A percentile compares a stretch with the other conserved stretches of the same genome.
These are phyloP conservation scores for Fusarium sp. DNA, from an alignment of 2,329 filamentous ascomycete species.

Conservation along the genomic window DNA sequence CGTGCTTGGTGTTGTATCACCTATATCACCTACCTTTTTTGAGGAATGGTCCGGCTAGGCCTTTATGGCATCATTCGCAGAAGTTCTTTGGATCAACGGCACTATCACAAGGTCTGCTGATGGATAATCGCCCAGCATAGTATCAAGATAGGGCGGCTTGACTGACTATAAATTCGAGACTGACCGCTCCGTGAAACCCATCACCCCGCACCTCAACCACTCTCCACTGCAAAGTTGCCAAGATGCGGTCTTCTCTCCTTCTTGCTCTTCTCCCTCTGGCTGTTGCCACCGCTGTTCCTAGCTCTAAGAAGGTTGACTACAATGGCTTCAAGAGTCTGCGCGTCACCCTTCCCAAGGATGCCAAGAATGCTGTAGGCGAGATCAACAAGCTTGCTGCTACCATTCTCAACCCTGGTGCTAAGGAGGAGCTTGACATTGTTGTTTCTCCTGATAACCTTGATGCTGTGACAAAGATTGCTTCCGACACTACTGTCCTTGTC, in stretches of 20 bases:
- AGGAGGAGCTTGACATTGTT: slow-evolving; percentile 31
- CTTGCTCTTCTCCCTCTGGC: slow-evolving; percentile 30
- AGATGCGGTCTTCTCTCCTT: slow-evolving; percentile 23
- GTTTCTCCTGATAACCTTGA: slow-evolving; percentile 37
- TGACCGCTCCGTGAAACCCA: not conserved
- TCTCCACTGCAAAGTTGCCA: slow-evolving; percentile 14
- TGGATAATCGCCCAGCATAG: slow-evolving; percentile 3
- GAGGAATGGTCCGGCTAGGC: slow-evolving; percentile 14
- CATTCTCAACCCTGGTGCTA: slow-evolving; percentile 30
- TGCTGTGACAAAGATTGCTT: slow-evolving; percentile 28
- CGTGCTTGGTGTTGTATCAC: slow-evolving; percentile 37
- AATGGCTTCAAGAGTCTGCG: slow-evolving; percentile 41
- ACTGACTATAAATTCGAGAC: slow-evolving; percentile 18
- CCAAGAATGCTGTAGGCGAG: slow-evolving; percentile 12
- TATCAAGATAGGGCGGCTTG: not conserved
- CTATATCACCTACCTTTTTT: slow-evolving; percentile 40
- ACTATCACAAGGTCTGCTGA: slow-evolving; percentile 1
- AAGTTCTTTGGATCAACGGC: slow-evolving; percentile 21
- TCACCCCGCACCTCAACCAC: slow-evolving; percentile 16
- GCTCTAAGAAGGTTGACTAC: slow-evolving; percentile 40
- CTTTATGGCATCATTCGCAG: slow-evolving; percentile 30
- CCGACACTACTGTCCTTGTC: slow-evolving; percentile 28
- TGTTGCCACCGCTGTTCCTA: slow-evolving; percentile 24
- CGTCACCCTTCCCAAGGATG: slow-evolving; percentile 27
- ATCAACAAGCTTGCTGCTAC: slow-evolving; percentile 37